These are phyloP conservation scores for Beauveria varroae DNA, from an alignment of 2,329 filamentous ascomycete species.

Conservation along the genomic window DNA sequence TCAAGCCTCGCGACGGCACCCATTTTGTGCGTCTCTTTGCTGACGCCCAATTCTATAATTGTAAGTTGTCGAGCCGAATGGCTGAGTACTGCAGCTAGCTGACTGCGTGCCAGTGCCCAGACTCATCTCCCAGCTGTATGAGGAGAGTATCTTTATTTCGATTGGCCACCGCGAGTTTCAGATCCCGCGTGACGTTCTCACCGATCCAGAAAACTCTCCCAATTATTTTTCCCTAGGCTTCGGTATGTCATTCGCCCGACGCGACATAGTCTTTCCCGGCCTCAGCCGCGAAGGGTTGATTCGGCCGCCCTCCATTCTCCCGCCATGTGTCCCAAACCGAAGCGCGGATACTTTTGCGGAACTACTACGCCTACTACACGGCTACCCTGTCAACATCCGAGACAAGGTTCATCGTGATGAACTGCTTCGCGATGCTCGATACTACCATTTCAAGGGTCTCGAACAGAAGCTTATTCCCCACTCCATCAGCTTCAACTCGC, in stretches of 20 bases:
- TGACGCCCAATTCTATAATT: slow-evolving; percentile 88
- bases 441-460: slow-evolving; percentile 86
- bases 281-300: slow-evolving; percentile 71
- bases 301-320: slow-evolving; percentile 77
- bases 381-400: slow-evolving; percentile 73
- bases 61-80: slow-evolving; percentile 37
- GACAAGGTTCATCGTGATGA: slow-evolving; percentile 69
- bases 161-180: slow-evolving; percentile 84
- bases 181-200: slow-evolving; percentile 83
- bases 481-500: slow-evolving; percentile 65
- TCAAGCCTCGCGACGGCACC: slow-evolving; percentile 69
- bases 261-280: slow-evolving; percentile 76
- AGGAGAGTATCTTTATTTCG: slow-evolving; percentile 84
- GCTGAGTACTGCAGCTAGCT: not conserved
- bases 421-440: slow-evolving; percentile 77
- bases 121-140: slow-evolving; percentile 83
- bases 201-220: slow-evolving; percentile 76
- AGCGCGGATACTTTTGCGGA: slow-evolving; percentile 81
- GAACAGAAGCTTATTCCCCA: slow-evolving; percentile 83
- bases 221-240: slow-evolving; percentile 95
- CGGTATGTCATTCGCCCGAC: slow-evolving; percentile 75
- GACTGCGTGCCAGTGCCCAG: slow-evolving; percentile 58
- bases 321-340: slow-evolving; percentile 72
- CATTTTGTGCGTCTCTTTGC: slow-evolving; percentile 92
- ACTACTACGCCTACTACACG: slow-evolving; percentile 71